Evolutionary conservation across 2,329 filamentous ascomycete species (phyloP).

Genomic region (Penicillium hesseltinei): DNA sequence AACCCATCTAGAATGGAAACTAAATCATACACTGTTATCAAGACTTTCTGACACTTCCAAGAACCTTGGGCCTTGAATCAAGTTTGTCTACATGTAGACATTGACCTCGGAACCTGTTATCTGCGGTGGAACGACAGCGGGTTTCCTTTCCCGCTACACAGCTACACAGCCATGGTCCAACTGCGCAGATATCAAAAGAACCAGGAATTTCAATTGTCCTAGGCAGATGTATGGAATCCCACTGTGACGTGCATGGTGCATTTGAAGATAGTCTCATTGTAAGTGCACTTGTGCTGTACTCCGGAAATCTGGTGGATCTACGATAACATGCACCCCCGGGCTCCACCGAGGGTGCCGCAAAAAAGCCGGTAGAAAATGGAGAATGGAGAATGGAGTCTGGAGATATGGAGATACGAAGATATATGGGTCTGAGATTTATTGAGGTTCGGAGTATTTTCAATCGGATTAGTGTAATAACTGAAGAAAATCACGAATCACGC

Average conservation of each 20-base stretch:
- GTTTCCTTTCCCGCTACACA: slow-evolving; percentile 1
- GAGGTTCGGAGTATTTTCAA: background rate
- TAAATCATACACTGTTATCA: slow-evolving; percentile 1
- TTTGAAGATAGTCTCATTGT: slow-evolving; percentile 4
- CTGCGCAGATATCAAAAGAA: background rate
- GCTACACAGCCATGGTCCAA: background rate
- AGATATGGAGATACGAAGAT: background rate
- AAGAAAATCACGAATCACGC: background rate
- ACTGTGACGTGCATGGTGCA: slow-evolving; percentile 26
- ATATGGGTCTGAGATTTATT: background rate
- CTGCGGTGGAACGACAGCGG: background rate
- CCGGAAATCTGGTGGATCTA: slow-evolving; percentile 15
- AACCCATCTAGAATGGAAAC: background rate
- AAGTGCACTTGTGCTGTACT: slow-evolving; percentile 19
- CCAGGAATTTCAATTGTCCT: background rate
- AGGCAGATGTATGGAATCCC: slow-evolving; percentile 10
- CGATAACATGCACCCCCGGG: slow-evolving; percentile 11
- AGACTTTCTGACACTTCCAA: background rate
- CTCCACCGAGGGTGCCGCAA: slow-evolving; percentile 17
- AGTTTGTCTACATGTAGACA: background rate
- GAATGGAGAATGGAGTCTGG: slow-evolving; percentile 5
- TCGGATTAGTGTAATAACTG: background rate
- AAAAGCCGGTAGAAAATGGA: slow-evolving; percentile 14
- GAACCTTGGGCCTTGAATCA: background rate
- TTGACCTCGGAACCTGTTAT: background rate